Evolutionary conservation across 2,329 filamentous ascomycete genomes (phyloP).

Genomic region (Penicillium paneum): DNA sequence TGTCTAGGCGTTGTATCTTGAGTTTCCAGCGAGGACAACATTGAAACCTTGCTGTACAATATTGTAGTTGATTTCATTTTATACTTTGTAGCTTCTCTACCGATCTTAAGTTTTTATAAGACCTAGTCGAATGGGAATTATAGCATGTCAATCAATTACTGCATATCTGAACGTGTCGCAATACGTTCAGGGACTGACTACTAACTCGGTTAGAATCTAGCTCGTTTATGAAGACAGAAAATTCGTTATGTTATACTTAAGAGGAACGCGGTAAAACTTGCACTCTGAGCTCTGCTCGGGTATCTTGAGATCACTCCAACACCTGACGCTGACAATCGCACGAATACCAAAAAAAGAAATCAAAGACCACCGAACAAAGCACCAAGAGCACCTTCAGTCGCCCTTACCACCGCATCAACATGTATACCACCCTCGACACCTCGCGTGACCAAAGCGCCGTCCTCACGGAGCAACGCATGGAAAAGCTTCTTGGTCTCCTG

Average conservation of each 20-base stretch:
- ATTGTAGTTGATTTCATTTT: not conserved
- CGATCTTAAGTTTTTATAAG: no score
- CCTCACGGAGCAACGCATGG: slow-evolving; percentile 31
- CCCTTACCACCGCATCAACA: slow-evolving; percentile 32
- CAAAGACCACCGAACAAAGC: slow-evolving; percentile 29
- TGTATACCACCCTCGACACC: slow-evolving; percentile 20
- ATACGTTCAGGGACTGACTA: not conserved
- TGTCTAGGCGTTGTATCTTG: not conserved
- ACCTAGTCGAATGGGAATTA: not conserved
- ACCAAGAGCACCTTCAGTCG: slow-evolving; percentile 35
- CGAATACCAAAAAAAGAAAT: slow-evolving; percentile 2
- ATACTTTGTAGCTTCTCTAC: not conserved
- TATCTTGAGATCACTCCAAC: not conserved
- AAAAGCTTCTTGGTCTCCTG: slow-evolving; percentile 41
- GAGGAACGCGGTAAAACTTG: not conserved
- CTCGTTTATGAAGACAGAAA: not conserved
- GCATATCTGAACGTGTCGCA: not conserved
- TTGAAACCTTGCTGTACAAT: not conserved
- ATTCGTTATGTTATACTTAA: not conserved
- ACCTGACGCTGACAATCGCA: not conserved
- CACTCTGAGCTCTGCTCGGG: slow-evolving; percentile 4
- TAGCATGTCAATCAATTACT: not conserved
- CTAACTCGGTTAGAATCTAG: not conserved
- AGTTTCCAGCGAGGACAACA: not conserved
- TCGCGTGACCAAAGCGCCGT: slow-evolving; percentile 4